Percentiles rank a stretch among this genome's conserved stretches.
phyloP scores from a whole-genome alignment of 2,329 filamentous ascomycete species.

The Aspergillus novoparasiticus region DNA sequence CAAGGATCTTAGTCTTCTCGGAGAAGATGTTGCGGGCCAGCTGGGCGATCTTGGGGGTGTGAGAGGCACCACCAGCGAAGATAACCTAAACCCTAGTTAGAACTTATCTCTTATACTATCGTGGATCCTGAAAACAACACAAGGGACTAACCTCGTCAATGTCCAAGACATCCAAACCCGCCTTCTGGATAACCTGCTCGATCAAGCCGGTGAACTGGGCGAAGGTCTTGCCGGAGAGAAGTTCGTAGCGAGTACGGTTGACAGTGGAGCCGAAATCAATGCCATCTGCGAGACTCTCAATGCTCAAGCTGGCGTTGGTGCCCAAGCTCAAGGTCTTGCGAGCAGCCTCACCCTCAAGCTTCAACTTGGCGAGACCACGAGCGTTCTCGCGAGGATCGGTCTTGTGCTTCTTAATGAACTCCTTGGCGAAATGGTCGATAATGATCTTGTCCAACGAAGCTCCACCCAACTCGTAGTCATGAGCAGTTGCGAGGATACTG shows the following conservation, averaged over 20 bases:
- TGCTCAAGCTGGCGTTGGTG: slow-evolving; percentile 84
- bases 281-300: slow-evolving; percentile 87
- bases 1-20: slow-evolving; percentile 73
- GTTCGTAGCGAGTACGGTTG: slow-evolving; percentile 92
- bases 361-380: slow-evolving; percentile 85
- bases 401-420: slow-evolving; percentile 97
- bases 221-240: slow-evolving; percentile 82
- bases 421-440: slow-evolving; percentile 96
- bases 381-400: slow-evolving; percentile 81
- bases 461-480: slow-evolving; percentile 94
- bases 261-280: slow-evolving; percentile 89
- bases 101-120: neutral
- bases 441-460: slow-evolving; percentile 84
- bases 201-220: slow-evolving; percentile 85
- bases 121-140: neutral
- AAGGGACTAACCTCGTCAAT: slow-evolving; percentile 68
- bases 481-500: slow-evolving; percentile 86
- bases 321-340: slow-evolving; percentile 92
- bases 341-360: slow-evolving; percentile 83
- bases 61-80: slow-evolving; percentile 85
- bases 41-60: slow-evolving; percentile 89
- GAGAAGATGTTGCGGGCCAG: slow-evolving; percentile 82
- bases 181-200: slow-evolving; percentile 85
- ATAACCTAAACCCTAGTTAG: slow-evolving; percentile 60
- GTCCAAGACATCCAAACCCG: slow-evolving; percentile 86